phyloP scores from a whole-genome alignment of 192 early-diverging fungal species.

The Spinellus fusiger region DNA sequence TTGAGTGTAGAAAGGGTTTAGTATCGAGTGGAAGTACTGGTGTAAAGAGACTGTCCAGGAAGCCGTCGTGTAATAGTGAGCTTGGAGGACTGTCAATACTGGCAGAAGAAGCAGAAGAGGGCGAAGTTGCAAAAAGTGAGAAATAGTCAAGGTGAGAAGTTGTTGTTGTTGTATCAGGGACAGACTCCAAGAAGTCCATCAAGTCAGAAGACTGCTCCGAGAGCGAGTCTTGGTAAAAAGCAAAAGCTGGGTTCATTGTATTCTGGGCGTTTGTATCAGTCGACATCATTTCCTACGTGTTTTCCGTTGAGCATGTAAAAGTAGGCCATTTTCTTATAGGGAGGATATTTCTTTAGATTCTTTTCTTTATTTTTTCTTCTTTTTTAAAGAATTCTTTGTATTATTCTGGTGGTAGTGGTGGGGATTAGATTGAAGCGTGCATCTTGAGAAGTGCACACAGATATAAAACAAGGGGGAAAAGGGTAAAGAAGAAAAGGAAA shows the following conservation, averaged over 20 bases:
- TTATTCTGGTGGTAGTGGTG: neutral
- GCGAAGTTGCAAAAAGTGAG: constrained; percentile 13
- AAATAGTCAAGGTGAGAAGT: constrained; percentile 6
- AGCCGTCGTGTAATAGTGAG: constrained; percentile 17
- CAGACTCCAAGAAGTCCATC: too few species aligned
- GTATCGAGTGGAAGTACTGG: neutral
- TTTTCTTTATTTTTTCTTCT: constrained; percentile 23
- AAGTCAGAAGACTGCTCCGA: too few species aligned
- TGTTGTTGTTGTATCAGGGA: constrained; percentile 8
- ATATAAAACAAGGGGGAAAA: neutral
- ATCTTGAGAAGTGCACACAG: neutral
- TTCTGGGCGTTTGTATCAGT: constrained; percentile 25
- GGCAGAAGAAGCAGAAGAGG: constrained; percentile 15
- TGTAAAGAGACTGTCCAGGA: constrained; percentile 10
- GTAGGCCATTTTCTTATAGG: constrained; percentile 32
- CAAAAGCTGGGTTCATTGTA: neutral
- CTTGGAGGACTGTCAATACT: constrained; percentile 24
- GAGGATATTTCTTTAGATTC: constrained; percentile 11
- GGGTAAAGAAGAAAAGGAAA: neutral
- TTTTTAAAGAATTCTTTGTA: neutral
- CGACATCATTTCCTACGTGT: constrained; percentile 42
- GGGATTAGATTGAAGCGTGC: neutral
- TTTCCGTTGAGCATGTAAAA: constrained; percentile 42
- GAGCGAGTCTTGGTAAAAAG: neutral
- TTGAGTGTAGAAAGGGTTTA: neutral